Evolutionary conservation across 176 grass and related monocot species (phyloP), one percentile per base, ranked within the genome.

Genomic region (Miscanthus lutarioriparius): DNA sequence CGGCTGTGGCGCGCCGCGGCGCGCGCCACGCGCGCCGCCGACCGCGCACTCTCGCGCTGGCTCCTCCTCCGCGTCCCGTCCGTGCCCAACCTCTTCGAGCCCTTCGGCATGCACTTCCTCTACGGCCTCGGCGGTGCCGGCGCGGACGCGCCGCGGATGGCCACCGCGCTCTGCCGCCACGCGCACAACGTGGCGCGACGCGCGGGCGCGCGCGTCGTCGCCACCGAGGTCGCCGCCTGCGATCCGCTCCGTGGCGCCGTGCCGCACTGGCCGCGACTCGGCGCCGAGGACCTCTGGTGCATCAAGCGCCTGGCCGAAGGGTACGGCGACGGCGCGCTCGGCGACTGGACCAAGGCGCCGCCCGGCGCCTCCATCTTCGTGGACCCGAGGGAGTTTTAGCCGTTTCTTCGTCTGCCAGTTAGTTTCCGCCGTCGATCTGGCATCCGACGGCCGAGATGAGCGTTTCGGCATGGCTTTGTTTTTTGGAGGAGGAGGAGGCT

Each of bases 281-380:
- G 91, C 5, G 84, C 88, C 14, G 89, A 93, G 28, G 96, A 99
- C 85, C 78, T 99, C 17, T 99, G 96, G 96, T 99, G 93, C 78
- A 78, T 99, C 37, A 99, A 99, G 87, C 75, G 90, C 2, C 84
- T 99, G 47, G 77, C 84, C 7, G 87, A 94, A 8, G 85, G 81
- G 4, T 90, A 96, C 56, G 56, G n/a, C 61, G 70, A 85, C 40
- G 85, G 83, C 43, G 51, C 75, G 67, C 75, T 87, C 54, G 86
- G 86, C 8, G 96, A 99, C 85, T 96, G 93, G 96, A 96, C 76
- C 64, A 93, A 85, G 79, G 90, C 85, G 47, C 71, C 61, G 38
- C 86, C 96, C 5, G 83, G 85, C 5, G 23, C 9, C 0, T 87
- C 91, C 84, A 94, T 99, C 72, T 99, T 99, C 82, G 74, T 99